Conservation (phyloP, 2,329 filamentous ascomycete species). For the Akanthomyces lecanii region DNA sequence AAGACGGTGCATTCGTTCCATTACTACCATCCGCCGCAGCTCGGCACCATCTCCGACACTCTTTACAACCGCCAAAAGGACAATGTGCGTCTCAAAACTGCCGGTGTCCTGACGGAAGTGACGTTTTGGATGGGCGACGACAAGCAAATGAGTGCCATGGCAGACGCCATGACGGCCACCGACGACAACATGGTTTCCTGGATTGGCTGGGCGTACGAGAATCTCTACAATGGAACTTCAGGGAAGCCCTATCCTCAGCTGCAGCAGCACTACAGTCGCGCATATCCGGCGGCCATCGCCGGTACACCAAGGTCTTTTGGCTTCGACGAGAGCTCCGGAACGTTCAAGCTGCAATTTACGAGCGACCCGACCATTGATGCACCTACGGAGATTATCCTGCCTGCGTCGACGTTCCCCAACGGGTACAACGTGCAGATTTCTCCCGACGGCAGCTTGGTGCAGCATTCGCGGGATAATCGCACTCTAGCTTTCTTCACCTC, state of each 20-base stretch:
- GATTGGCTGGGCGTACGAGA: conserved; percentile 23
- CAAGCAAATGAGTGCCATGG: conserved; percentile 18
- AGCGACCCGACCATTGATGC: conserved; percentile 16
- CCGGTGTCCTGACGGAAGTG: conserved; percentile 21
- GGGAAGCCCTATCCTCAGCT: conserved; percentile 19
- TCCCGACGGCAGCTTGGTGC: conserved; percentile 15
- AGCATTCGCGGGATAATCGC: conserved; percentile 13
- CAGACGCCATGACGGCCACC: conserved; percentile 19
- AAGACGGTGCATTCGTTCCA: conserved; percentile 22
- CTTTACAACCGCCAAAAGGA: conserved; percentile 19
- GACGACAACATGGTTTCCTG: conserved; percentile 21
- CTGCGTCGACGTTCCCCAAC: conserved; percentile 16
- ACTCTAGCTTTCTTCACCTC: conserved; percentile 19
- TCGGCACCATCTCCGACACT: conserved; percentile 18
- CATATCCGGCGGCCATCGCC: conserved; percentile 20
- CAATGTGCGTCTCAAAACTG: conserved; percentile 20
- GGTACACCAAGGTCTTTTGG: conserved; percentile 18
- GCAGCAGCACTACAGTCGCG: conserved; percentile 20
- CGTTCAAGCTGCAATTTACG: conserved; percentile 18
- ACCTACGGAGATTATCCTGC: conserved; percentile 21
- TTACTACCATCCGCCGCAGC: conserved; percentile 22
- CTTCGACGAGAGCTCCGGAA: conserved; percentile 16
- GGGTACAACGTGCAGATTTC: conserved; percentile 18
- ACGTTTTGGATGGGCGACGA: conserved; percentile 22
- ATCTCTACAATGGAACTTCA: conserved; percentile 19